phyloP scores from a whole-genome alignment of 805 yeast species.

The Teunomyces tritomae region DNA sequence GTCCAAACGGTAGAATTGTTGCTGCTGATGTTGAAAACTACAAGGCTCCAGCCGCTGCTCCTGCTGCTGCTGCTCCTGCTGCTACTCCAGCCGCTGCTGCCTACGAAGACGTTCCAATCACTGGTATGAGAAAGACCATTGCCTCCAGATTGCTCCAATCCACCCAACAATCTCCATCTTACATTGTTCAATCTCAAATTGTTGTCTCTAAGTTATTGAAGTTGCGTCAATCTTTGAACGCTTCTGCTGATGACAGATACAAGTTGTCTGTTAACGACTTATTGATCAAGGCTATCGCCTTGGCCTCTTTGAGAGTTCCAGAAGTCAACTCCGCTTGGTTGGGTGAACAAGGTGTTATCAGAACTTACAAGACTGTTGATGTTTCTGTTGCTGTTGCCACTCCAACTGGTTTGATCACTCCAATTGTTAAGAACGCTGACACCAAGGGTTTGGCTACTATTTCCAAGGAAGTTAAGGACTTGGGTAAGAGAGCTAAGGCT shows the following conservation, averaged over 20 bases:
- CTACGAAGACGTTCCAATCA: slow-evolving; percentile 80
- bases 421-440: slow-evolving; percentile 88
- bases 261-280: slow-evolving; percentile 92
- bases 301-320: slow-evolving; percentile 87
- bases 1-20: slow-evolving; percentile 92
- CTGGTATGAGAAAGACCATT: slow-evolving; percentile 91
- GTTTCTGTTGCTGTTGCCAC: slow-evolving; percentile 99
- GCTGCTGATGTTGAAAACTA: slow-evolving; percentile 84
- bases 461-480: slow-evolving; percentile 81
- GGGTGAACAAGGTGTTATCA: slow-evolving; percentile 81
- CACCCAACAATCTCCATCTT: slow-evolving; percentile 84
- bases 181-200: slow-evolving; percentile 83
- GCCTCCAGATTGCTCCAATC: slow-evolving; percentile 86
- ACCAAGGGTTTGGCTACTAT: slow-evolving; percentile 80
- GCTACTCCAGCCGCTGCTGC: slow-evolving; percentile 52
- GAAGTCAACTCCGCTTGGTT: slow-evolving; percentile 94
- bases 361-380: slow-evolving; percentile 89
- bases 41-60: slow-evolving; percentile 45
- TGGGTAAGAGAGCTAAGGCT: slow-evolving; percentile 94
- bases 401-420: slow-evolving; percentile 95
- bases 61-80: slow-evolving; percentile 41
- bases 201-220: slow-evolving; percentile 88
- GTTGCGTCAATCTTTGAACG: slow-evolving; percentile 86
- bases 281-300: slow-evolving; percentile 89
- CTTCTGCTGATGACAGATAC: slow-evolving; percentile 80